Evolutionary conservation across 1,284 basidiomycete genomes (phyloP).

Genomic region (Coniferiporia sulphurascens): DNA sequence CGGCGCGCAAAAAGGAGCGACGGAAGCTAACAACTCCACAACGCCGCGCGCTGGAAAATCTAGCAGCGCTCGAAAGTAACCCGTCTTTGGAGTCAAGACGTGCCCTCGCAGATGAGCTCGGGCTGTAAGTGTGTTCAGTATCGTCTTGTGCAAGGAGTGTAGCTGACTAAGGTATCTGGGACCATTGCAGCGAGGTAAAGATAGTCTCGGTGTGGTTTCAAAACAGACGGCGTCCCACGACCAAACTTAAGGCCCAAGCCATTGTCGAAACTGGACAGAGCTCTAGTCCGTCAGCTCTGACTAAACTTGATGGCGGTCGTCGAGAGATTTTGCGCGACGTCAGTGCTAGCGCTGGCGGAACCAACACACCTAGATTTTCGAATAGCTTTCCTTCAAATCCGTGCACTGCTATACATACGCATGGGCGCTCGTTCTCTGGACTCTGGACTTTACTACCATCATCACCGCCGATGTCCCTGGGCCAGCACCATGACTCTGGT

Average conservation of each 20-base stretch:
- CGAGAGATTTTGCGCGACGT: conserved; percentile 2
- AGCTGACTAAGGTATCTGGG: neutral
- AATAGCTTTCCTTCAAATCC: neutral
- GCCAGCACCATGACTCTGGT: neutral
- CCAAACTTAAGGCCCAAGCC: neutral
- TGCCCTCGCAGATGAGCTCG: conserved; percentile 7
- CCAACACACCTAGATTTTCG: neutral
- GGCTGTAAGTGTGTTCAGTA: conserved; percentile 5
- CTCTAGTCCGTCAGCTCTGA: no score
- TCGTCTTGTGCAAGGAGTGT: neutral
- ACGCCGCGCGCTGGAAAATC: conserved; percentile 6
- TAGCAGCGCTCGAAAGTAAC: neutral
- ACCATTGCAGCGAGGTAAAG: conserved; percentile 11
- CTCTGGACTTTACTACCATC: conserved; percentile 23
- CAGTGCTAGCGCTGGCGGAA: neutral
- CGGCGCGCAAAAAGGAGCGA: neutral
- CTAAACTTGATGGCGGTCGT: neutral
- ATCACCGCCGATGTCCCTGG: conserved; percentile 17
- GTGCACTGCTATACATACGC: neutral
- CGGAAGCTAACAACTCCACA: conserved; percentile 10
- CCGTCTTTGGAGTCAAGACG: conserved; percentile 7
- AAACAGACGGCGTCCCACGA: conserved; percentile 14
- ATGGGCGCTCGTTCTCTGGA: neutral
- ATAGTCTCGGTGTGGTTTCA: conserved; percentile 19
- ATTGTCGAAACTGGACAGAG: no score